phyloP scores from a whole-genome alignment of 2,329 filamentous ascomycete species.

The Aurifilum marmelostoma region DNA sequence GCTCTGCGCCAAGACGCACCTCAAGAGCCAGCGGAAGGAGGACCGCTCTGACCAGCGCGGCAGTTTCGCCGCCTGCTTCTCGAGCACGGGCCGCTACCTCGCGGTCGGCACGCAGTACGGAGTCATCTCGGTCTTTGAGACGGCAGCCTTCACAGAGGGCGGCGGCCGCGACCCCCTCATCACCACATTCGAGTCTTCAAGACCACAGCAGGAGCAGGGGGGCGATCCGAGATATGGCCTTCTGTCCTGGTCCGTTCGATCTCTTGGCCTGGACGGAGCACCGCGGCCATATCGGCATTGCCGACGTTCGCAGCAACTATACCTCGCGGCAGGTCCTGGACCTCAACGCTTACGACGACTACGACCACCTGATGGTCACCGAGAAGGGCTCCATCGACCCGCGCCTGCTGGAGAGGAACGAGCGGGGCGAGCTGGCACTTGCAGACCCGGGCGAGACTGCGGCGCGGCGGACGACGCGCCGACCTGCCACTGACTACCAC shows the following conservation, averaged over 20 bases:
- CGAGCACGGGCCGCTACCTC: constrained; percentile 69
- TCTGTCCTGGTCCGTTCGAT: constrained; percentile 87
- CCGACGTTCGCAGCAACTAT: constrained; percentile 71
- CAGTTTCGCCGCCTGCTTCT: constrained; percentile 81
- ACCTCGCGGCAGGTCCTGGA: constrained; percentile 69
- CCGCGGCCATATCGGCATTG: constrained; percentile 73
- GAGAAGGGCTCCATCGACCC: constrained; percentile 60
- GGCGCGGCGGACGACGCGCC: constrained; percentile 37
- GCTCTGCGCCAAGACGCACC: constrained; percentile 53
- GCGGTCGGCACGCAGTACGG: constrained; percentile 82
- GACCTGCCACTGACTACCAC: constrained; percentile 48
- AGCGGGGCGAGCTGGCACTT: constrained; percentile 43
- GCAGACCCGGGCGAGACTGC: constrained; percentile 35
- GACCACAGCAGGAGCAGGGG: constrained; percentile 71
- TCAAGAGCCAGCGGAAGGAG: constrained; percentile 60
- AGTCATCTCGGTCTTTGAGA: constrained; percentile 75
- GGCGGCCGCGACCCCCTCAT: constrained; percentile 64
- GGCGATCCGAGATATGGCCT: constrained; percentile 87
- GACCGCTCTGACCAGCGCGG: constrained; percentile 62
- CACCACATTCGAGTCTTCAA: constrained; percentile 76
- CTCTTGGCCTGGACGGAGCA: constrained; percentile 94
- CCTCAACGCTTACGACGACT: constrained; percentile 61
- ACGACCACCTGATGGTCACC: constrained; percentile 59
- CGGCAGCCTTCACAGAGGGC: constrained; percentile 49
- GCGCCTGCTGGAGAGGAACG: constrained; percentile 52